Evolutionary conservation across 2,329 filamentous ascomycete genomes (phyloP).

Genomic region (Myriosclerotinia curreyana): DNA sequence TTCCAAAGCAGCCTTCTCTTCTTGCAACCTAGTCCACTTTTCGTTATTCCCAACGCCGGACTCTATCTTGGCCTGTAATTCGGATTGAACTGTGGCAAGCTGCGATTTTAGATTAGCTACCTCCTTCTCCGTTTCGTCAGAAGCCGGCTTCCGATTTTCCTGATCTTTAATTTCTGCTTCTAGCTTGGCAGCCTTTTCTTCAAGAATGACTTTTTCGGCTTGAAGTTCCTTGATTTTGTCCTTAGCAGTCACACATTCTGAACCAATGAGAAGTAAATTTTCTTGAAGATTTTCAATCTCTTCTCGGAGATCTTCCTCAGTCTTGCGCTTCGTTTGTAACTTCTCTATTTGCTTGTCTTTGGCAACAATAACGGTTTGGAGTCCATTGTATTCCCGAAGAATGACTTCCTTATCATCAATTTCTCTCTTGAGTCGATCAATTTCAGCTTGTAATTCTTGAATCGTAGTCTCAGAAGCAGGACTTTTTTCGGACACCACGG

Average conservation of each 20-base stretch:
- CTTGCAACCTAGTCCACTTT: conserved; percentile 54
- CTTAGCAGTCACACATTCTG: conserved; percentile 81
- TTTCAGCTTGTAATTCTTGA: conserved; percentile 34
- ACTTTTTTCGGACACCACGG: conserved; percentile 26
- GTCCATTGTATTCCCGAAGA: no score
- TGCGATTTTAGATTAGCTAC: not conserved
- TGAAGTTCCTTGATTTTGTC: conserved; percentile 70
- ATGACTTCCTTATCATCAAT: not conserved
- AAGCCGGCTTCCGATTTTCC: conserved; percentile 44
- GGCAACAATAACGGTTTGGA: conserved; percentile 30
- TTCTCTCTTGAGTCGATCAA: conserved; percentile 31
- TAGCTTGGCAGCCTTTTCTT: conserved; percentile 61
- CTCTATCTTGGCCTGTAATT: conserved; percentile 39
- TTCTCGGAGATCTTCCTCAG: conserved; percentile 75
- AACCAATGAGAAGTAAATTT: conserved; percentile 72
- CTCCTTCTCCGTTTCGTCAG: not conserved
- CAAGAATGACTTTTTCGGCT: conserved; percentile 63
- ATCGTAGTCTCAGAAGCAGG: conserved; percentile 22
- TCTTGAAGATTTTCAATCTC: conserved; percentile 84
- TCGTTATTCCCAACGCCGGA: conserved; percentile 48
- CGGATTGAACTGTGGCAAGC: conserved; percentile 2
- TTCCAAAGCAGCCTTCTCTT: conserved; percentile 65
- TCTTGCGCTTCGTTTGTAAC: conserved; percentile 66
- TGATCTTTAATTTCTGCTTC: conserved; percentile 74
- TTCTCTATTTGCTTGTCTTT: conserved; percentile 66